phyloP scores from a whole-genome alignment of 208 protist species.

The Leishmania tropica region DNA sequence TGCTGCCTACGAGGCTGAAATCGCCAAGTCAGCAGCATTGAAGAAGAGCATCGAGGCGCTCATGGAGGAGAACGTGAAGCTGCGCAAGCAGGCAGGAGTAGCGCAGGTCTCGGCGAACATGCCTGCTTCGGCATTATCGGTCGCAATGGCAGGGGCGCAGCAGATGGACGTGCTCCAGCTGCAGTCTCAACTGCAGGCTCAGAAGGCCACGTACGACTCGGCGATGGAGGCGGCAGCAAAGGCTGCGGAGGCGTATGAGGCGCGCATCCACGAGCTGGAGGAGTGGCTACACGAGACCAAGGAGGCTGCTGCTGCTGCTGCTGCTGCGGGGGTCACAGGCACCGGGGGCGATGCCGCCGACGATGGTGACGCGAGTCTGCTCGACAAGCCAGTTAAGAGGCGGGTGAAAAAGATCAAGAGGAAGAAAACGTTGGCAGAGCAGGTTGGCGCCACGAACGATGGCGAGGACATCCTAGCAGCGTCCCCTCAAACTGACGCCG shows the following conservation, averaged over 20 bases:
- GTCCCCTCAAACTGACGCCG: conserved; percentile 6
- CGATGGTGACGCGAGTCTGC: conserved; percentile 7
- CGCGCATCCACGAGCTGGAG: conserved; percentile 47
- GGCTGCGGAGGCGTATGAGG: conserved; percentile 33
- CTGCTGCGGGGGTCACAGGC: background rate
- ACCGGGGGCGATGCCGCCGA: background rate
- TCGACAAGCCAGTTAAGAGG: conserved; percentile 30
- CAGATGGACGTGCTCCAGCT: conserved; percentile 32
- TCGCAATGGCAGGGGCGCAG: conserved; percentile 27
- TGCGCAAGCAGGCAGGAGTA: conserved; percentile 11
- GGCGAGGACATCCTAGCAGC: conserved; percentile 30
- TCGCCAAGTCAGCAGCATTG: conserved; percentile 34
- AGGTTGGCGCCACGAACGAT: conserved; percentile 39
- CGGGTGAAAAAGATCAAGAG: conserved; percentile 58
- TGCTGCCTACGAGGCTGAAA: conserved; percentile 43
- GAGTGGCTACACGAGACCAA: conserved; percentile 38
- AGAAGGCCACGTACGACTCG: conserved; percentile 23
- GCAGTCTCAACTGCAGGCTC: conserved; percentile 31
- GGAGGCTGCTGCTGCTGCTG: conserved; percentile 13
- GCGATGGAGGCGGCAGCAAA: conserved; percentile 34
- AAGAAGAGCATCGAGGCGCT: conserved; percentile 43
- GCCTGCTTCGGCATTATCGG: conserved; percentile 9
- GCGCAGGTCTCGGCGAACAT: background rate
- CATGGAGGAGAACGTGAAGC: conserved; percentile 33
- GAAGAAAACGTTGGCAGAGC: conserved; percentile 49